These are phyloP conservation scores for Mucor ambiguus DNA, from an alignment of 371 early-diverging fungal genomes.

Conservation along the genomic window DNA sequence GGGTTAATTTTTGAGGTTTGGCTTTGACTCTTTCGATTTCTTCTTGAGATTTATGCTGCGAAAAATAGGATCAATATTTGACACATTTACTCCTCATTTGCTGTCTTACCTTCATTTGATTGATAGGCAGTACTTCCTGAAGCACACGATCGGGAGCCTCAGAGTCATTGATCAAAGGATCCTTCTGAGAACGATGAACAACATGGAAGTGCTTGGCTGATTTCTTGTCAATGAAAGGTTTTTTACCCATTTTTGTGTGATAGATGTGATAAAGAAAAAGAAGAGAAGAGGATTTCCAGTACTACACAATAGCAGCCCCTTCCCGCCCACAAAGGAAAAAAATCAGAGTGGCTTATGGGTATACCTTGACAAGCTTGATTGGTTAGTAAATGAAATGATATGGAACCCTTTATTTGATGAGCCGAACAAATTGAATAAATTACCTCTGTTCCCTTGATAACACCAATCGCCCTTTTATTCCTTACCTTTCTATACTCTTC, in stretches of 20 bases:
- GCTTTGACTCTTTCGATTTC: slow-evolving; percentile 39
- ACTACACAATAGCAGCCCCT: not conserved
- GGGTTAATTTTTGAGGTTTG: slow-evolving; percentile 39
- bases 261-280: slow-evolving; percentile 1
- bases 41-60: slow-evolving; percentile 45
- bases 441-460: not conserved
- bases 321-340: slow-evolving; percentile 3
- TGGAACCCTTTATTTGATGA: not conserved
- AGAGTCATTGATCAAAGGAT: slow-evolving; percentile 86
- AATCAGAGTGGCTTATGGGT: slow-evolving; percentile 21
- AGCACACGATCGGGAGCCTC: slow-evolving; percentile 84
- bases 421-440: not conserved
- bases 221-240: slow-evolving; percentile 88
- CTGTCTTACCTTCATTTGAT: slow-evolving; percentile 62
- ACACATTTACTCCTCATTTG: not conserved
- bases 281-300: not conserved
- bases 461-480: slow-evolving; percentile 10
- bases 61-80: not conserved
- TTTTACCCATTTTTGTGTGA: slow-evolving; percentile 63
- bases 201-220: slow-evolving; percentile 85
- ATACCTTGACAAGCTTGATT: slow-evolving; percentile 13
- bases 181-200: slow-evolving; percentile 95
- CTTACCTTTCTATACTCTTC: slow-evolving; percentile 3
- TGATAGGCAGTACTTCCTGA: slow-evolving; percentile 72
- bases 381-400: slow-evolving; percentile 8